Evolutionary conservation across 352 stramenopile genomes (phyloP), one percentile per base, ranked within the genome.

Genomic region (Pythium rishiriense): DNA sequence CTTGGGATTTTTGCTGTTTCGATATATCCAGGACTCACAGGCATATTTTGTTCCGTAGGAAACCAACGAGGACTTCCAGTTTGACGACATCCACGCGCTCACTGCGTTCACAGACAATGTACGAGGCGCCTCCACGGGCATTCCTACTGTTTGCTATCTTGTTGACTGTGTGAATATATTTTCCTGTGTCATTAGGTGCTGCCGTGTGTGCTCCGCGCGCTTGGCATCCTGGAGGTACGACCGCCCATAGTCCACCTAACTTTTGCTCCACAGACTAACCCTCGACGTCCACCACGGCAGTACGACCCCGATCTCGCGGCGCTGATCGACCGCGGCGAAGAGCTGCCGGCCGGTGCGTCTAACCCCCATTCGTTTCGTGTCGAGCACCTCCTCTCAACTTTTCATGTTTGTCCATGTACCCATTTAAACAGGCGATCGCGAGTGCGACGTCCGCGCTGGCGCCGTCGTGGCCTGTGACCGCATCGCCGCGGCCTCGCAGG

Each of bases 91-190:
- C 19, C 55, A 76, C 43, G 67, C 87, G 46, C 64, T 92, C 4
- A 92, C 83, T 3, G 81, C 72, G 28, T 69, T 88, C 21, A 87
- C 66, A 45, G 85, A 94, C 66, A 94, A 91, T 29, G 85, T 61
- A 42, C 50, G 21, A 17, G 6, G n/a, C 10, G 9, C 17, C 26
- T 25, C 19, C 21, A 48, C n/a, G 8, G 87, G 67, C 48, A 64
- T 53, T 11, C 54, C 26, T 28, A 25, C 4, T n/a, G 24, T 25
- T 31, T 11, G 10, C 7, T 39, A 10, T 9, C 11, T 3, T 39
- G 33, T 3, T 12, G 4, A 39, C 2, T 39, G 33, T 39, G 9
- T 9, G 33, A 10, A 39, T 12, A 9, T 39, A 4, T 17, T 14
- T n/a, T n/a, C n/a, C n/a, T 39, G 33, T 39, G 33, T 3, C 33